Evolutionary conservation across 495 filamentous ascomycete species (phyloP), one percentile per base, ranked within the genome.

Genomic region (Chaetomium cochliodes): DNA sequence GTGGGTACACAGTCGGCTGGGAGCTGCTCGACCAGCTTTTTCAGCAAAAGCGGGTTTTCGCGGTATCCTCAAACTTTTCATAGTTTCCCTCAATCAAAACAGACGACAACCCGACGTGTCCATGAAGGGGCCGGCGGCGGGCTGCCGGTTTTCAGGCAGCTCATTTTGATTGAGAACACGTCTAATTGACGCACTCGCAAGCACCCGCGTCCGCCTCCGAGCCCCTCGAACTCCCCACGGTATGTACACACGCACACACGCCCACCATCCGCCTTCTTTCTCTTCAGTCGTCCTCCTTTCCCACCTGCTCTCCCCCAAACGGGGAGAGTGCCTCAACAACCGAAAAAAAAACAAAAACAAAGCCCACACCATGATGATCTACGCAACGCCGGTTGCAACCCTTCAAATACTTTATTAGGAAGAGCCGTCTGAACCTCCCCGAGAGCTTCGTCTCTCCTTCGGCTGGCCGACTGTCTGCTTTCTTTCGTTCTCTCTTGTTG

Each of bases 371-470:
- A 80, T 81, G 79, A 81, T 81, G 79, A 81, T 73, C 64, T 78
- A 67, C 73, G 78, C 78, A 78, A 75, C 73, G 72, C 73, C 74
- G 70, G 76, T 78, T 79, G 78, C 78, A 72, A 80, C 79, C 78
- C 78, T 47, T 80, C 69, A 71, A 61, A 44, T 51, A 46, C 55
- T 41, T 39, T 66, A 72, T 74, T 80, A 81, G 79, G 79, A 81
- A 81, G 79, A 81, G 79, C 79, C 79, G 79, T 80, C 74, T 81
- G 76, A 81, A 78, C 78, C 77, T 50, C 67, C 71, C 62, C 67
- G 65, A 50, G 53, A 41, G 7, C 6, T 30, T 25, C 9, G 26
- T 2, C 41, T 23, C 39, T 39, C 67, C 51, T 66, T 66, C 39
- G 60, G 62, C 65, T 50, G 56, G 22, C 57, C 63, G 22, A 44